phyloP scores from a whole-genome alignment of 2,329 filamentous ascomycete genomes.

The Penicillium sp. region DNA sequence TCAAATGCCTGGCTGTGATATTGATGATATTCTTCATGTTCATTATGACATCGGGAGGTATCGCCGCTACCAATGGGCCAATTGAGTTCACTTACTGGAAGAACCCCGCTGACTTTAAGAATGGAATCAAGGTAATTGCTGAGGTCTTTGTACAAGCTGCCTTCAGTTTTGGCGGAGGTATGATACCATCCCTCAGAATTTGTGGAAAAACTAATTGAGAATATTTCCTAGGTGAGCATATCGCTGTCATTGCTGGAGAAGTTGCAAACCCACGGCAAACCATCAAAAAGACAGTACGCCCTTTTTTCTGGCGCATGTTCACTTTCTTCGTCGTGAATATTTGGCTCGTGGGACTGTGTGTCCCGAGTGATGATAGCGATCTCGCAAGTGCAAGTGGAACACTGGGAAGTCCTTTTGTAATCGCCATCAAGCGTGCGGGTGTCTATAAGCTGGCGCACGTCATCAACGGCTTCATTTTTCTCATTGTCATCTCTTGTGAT shows the following conservation, averaged over 20 bases:
- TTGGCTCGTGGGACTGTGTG: slow-evolving; percentile 46
- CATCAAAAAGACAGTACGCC: slow-evolving; percentile 39
- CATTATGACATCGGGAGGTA: slow-evolving; percentile 45
- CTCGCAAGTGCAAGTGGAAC: slow-evolving; percentile 39
- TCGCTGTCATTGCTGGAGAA: slow-evolving; percentile 44
- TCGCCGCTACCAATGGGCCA: slow-evolving; percentile 39
- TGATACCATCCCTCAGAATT: neutral
- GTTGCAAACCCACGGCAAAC: slow-evolving; percentile 38
- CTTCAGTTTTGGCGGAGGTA: slow-evolving; percentile 42
- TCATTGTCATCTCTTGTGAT: slow-evolving; percentile 44
- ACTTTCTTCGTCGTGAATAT: slow-evolving; percentile 45
- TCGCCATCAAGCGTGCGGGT: slow-evolving; percentile 37
- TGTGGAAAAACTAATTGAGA: neutral
- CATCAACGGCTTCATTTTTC: slow-evolving; percentile 45
- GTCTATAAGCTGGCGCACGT: slow-evolving; percentile 40
- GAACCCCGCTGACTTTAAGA: slow-evolving; percentile 37
- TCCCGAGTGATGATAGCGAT: slow-evolving; percentile 38
- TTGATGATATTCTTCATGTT: slow-evolving; percentile 45
- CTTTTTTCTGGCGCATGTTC: slow-evolving; percentile 45
- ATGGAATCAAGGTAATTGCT: slow-evolving; percentile 43
- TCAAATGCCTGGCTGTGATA: slow-evolving; percentile 40
- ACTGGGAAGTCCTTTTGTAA: slow-evolving; percentile 41
- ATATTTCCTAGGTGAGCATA: slow-evolving; percentile 34
- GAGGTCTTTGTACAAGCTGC: slow-evolving; percentile 45
- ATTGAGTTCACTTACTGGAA: slow-evolving; percentile 43